Evolutionary conservation across 441 rosid species (phyloP).

Genomic region (Francoa sonchifolia): DNA sequence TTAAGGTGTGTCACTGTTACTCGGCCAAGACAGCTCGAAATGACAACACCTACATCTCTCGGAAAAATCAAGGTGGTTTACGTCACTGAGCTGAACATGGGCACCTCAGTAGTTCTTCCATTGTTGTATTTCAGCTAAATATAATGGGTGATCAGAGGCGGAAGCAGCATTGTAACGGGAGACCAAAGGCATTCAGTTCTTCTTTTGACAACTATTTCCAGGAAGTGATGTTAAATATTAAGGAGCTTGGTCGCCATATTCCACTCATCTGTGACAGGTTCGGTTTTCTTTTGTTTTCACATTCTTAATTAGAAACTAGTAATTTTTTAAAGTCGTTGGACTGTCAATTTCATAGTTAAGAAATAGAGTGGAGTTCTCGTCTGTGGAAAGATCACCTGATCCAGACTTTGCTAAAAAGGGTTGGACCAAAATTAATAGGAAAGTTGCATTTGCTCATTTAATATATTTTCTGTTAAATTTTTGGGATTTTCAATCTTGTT

Average conservation of each 20-base stretch:
- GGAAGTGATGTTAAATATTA: conserved; percentile 22
- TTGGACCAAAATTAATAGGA: no score
- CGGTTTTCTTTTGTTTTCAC: no score
- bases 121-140: not conserved
- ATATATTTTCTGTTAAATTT: no score
- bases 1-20: conserved; percentile 62
- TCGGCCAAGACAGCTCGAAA: conserved; percentile 41
- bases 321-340: no score
- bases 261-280: no score
- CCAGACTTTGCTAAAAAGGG: no score
- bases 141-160: conserved; percentile 2
- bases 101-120: conserved; percentile 18
- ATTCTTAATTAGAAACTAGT: no score
- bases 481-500: no score
- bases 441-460: no score
- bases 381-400: no score
- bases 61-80: conserved; percentile 27
- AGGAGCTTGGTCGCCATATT: conserved; percentile 4
- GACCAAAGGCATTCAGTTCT: not conserved
- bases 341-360: no score
- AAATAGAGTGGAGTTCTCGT: no score
- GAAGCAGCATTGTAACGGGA: conserved; percentile 4
- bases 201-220: not conserved
- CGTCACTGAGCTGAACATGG: conserved; percentile 14
- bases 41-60: conserved; percentile 26